A percentile compares a stretch with the other conserved stretches of the same genome.
These are phyloP conservation scores for Inga laurina DNA, from an alignment of 306 rosid species.

Conservation along the genomic window DNA sequence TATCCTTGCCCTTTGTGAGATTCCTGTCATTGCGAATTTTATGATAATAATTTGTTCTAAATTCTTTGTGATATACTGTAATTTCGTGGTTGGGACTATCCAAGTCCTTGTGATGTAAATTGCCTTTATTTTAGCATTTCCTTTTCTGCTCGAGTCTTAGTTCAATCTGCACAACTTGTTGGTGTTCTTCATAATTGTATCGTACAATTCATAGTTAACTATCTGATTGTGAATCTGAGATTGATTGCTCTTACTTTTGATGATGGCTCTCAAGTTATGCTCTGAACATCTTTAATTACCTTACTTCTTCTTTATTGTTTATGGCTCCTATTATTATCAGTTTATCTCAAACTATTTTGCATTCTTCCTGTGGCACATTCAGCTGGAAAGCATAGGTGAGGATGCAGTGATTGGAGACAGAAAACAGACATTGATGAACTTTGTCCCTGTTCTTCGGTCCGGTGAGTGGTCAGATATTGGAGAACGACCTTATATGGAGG, in stretches of 20 bases:
- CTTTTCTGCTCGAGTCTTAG: neutral
- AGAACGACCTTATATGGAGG: slow-evolving; percentile 75
- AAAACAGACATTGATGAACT: slow-evolving; percentile 51
- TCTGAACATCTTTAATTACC: slow-evolving; percentile 5
- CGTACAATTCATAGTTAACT: neutral
- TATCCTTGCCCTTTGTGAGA: neutral
- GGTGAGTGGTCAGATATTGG: slow-evolving; percentile 97
- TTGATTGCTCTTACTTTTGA: slow-evolving; percentile 11
- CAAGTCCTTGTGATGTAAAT: neutral
- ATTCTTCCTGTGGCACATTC: slow-evolving; percentile 27
- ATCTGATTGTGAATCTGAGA: slow-evolving; percentile 4
- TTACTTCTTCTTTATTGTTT: neutral
- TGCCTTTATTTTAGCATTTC: neutral
- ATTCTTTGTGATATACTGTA: neutral
- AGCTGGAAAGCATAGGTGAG: slow-evolving; percentile 93
- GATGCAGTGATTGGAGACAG: slow-evolving; percentile 57
- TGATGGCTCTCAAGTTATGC: slow-evolving; percentile 7
- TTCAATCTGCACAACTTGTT: neutral
- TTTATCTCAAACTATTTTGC: slow-evolving; percentile 4
- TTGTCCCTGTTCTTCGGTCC: slow-evolving; percentile 68
- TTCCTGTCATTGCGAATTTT: neutral
- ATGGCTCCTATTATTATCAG: neutral
- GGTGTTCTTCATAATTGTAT: neutral
- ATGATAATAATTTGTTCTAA: neutral
- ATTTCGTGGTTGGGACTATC: neutral